phyloP scores from a whole-genome alignment of 768 basidiomycete genomes.

The Cyclocybe aegerita region DNA sequence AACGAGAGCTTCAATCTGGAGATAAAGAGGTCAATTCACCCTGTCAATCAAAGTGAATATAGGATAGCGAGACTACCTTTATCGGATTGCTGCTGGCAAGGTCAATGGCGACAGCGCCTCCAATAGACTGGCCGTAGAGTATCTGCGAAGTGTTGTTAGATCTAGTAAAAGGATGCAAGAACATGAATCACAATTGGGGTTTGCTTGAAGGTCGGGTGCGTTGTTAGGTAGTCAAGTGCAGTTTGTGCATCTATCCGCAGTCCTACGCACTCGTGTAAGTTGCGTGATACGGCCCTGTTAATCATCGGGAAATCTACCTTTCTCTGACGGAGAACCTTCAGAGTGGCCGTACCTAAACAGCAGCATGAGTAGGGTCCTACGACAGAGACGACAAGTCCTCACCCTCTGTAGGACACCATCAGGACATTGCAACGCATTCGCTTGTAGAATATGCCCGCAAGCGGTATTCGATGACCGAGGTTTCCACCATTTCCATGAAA shows the following conservation, averaged over 20 bases:
- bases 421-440: slow-evolving; percentile 91
- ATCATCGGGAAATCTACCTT: slow-evolving; percentile 42
- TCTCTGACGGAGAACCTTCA: slow-evolving; percentile 84
- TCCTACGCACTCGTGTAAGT: slow-evolving; percentile 39
- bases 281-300: not conserved
- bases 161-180: not conserved
- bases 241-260: slow-evolving; percentile 85
- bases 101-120: slow-evolving; percentile 91
- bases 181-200: slow-evolving; percentile 61
- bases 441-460: slow-evolving; percentile 79
- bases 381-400: slow-evolving; percentile 22
- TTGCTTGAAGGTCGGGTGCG: slow-evolving; percentile 60
- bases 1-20: slow-evolving; percentile 73
- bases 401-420: slow-evolving; percentile 94
- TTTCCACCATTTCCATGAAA: slow-evolving; percentile 93
- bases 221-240: slow-evolving; percentile 68
- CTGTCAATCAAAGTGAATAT: not conserved
- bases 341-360: slow-evolving; percentile 77
- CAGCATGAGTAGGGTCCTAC: not conserved
- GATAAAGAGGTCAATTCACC: not conserved
- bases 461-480: slow-evolving; percentile 85
- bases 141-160: slow-evolving; percentile 38
- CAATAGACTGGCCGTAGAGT: slow-evolving; percentile 84
- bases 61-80: slow-evolving; percentile 42
- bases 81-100: slow-evolving; percentile 77